Evolutionary conservation across 768 basidiomycete genomes (phyloP).

Genomic region (Lyophyllum shimeji): DNA sequence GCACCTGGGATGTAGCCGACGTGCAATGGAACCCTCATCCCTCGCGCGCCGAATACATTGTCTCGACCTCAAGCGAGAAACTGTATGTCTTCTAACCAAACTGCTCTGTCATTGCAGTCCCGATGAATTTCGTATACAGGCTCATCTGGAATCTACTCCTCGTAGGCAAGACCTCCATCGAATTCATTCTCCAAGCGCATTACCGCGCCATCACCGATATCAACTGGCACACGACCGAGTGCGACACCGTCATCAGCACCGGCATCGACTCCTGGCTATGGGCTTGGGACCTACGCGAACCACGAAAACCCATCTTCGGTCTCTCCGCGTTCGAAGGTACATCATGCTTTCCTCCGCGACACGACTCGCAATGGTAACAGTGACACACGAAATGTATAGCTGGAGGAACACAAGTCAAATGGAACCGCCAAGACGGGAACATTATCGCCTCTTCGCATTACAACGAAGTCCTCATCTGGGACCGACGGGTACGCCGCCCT

Average conservation of each 20-base stretch:
- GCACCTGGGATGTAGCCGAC: slow-evolving; percentile 94
- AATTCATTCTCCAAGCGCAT: slow-evolving; percentile 85
- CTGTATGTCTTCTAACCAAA: slow-evolving; percentile 49
- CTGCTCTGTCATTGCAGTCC: background rate
- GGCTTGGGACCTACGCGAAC: slow-evolving; percentile 86
- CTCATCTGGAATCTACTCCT: slow-evolving; percentile 94
- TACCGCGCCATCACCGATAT: slow-evolving; percentile 97
- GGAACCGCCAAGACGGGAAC: slow-evolving; percentile 87
- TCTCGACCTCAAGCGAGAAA: slow-evolving; percentile 87
- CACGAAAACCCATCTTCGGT: slow-evolving; percentile 77
- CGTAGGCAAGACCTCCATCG: slow-evolving; percentile 73
- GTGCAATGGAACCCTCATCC: slow-evolving; percentile 92
- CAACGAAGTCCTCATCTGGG: slow-evolving; percentile 91
- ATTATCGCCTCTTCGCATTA: slow-evolving; percentile 88
- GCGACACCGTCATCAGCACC: slow-evolving; percentile 84
- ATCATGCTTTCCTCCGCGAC: too few species aligned
- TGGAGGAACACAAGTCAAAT: slow-evolving; percentile 94
- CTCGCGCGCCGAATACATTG: slow-evolving; percentile 73
- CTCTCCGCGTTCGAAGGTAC: slow-evolving; percentile 46
- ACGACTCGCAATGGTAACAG: background rate
- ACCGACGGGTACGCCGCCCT: slow-evolving; percentile 67
- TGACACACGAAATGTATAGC: slow-evolving; percentile 41
- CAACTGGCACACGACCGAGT: slow-evolving; percentile 91
- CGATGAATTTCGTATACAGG: slow-evolving; percentile 31
- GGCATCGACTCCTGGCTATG: slow-evolving; percentile 94